Evolutionary conservation across 768 basidiomycete species (phyloP).

Genomic region (Butyriboletus loyo): DNA sequence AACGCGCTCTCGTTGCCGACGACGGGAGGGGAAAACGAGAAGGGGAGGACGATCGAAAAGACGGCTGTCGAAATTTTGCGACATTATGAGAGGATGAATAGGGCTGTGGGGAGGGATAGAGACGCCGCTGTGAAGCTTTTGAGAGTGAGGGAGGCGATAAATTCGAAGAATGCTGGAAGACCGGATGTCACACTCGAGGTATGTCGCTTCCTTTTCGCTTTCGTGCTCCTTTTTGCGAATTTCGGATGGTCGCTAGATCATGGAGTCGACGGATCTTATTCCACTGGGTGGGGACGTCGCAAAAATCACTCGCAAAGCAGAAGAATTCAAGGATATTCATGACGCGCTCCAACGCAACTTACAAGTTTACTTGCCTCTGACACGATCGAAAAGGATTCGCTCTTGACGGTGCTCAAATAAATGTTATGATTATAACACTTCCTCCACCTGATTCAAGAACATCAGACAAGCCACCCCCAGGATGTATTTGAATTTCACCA

Average conservation of each 20-base stretch:
- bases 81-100: conserved; percentile 75
- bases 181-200: conserved; percentile 83
- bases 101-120: conserved; percentile 66
- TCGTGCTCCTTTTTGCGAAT: neutral
- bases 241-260: conserved; percentile 47
- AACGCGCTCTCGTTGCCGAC: conserved; percentile 69
- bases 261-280: conserved; percentile 84
- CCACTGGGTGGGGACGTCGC: conserved; percentile 84
- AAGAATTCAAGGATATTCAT: conserved; percentile 85
- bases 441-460: too few species aligned
- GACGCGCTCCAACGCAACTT: conserved; percentile 88
- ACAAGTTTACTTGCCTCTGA: conserved; percentile 80
- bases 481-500: too few species aligned
- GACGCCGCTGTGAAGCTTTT: conserved; percentile 75
- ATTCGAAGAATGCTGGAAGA: conserved; percentile 66
- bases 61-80: conserved; percentile 77
- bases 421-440: too few species aligned
- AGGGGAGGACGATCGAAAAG: conserved; percentile 63
- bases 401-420: conserved; percentile 79
- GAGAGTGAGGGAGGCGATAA: conserved; percentile 77
- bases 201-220: conserved; percentile 23
- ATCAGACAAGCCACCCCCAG: too few species aligned
- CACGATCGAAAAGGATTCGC: conserved; percentile 94
- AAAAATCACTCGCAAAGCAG: conserved; percentile 80
- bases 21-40: conserved; percentile 50